Evolutionary conservation across 768 basidiomycete species (phyloP).

Genomic region (Tricholoma matsutake): DNA sequence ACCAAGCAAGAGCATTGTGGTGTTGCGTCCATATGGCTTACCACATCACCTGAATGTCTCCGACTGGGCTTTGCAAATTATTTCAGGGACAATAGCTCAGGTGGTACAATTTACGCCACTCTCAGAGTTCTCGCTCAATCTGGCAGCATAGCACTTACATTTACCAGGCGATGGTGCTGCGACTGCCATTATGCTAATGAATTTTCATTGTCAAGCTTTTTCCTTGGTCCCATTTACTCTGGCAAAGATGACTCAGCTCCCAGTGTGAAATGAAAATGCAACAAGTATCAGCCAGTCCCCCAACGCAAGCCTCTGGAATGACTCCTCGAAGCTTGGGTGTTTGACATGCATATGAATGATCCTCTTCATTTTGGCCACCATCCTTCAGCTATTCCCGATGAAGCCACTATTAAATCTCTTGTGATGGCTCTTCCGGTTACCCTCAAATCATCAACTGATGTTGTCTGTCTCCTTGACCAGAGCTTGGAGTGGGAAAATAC

Average conservation of each 20-base stretch:
- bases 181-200: no score
- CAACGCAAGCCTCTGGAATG: neutral
- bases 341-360: neutral
- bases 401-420: neutral
- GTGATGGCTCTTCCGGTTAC: neutral
- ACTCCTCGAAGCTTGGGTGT: neutral
- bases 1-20: neutral
- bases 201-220: no score
- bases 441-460: neutral
- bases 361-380: neutral
- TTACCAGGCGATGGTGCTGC: no score
- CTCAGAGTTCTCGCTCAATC: no score
- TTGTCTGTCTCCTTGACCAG: neutral
- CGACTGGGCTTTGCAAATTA: neutral
- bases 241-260: no score
- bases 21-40: neutral
- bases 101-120: no score
- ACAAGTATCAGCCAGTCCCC: neutral
- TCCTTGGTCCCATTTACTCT: no score
- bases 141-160: no score
- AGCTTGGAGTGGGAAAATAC: neutral
- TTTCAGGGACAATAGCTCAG: neutral
- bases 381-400: neutral
- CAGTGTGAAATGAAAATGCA: no score
- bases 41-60: neutral